These are phyloP conservation scores for Dalbergia cochinchinensis DNA, from an alignment of 306 rosid species.

Conservation along the genomic window DNA sequence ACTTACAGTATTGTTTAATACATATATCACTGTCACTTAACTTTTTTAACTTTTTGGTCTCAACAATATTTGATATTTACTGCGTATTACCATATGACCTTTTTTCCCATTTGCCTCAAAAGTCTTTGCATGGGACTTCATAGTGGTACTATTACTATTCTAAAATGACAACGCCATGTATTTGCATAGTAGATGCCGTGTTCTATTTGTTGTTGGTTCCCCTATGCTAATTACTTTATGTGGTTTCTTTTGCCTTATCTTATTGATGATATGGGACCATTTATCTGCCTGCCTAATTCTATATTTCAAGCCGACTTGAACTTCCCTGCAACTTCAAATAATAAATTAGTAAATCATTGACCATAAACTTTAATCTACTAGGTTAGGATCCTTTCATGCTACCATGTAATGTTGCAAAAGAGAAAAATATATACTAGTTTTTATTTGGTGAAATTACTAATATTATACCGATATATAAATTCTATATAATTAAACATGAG, in stretches of 20 bases:
- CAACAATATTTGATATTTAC: background rate
- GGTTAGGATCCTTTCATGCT: too few species aligned
- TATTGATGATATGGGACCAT: background rate
- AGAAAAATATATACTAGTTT: too few species aligned
- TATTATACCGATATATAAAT: too few species aligned
- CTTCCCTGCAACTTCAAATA: background rate
- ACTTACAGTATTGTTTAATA: too few species aligned
- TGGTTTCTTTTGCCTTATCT: background rate
- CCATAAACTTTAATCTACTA: background rate
- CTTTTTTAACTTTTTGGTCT: background rate
- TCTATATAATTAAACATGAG: too few species aligned
- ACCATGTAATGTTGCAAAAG: too few species aligned
- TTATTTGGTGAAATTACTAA: too few species aligned
- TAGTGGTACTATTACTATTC: background rate
- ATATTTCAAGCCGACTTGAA: background rate
- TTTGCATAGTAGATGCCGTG: background rate
- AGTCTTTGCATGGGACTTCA: background rate
- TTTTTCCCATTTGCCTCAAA: background rate
- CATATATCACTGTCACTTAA: too few species aligned
- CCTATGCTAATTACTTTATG: background rate
- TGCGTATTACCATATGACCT: background rate
- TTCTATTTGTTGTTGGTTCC: background rate
- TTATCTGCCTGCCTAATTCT: background rate
- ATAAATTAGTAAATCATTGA: background rate
- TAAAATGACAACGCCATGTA: too few species aligned